These are phyloP conservation scores for Boechera retrofracta DNA, from an alignment of 345 rosid species.

Conservation along the genomic window DNA sequence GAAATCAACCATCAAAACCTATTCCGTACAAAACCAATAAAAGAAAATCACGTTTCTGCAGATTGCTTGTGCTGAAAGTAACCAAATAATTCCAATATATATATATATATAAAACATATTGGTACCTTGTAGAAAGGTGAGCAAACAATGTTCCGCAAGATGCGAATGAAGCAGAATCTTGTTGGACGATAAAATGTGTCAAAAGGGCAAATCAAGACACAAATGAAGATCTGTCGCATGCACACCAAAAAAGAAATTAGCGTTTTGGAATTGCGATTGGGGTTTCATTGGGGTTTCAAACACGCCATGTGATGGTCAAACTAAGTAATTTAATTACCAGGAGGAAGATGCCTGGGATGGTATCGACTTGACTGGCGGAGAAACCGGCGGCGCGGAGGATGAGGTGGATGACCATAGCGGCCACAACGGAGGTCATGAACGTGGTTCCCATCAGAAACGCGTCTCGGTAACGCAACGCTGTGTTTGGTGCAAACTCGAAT, in stretches of 20 bases:
- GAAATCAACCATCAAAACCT: constrained; percentile 94
- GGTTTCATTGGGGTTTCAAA: constrained; percentile 7
- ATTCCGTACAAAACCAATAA: constrained; percentile 17
- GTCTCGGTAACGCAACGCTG: constrained; percentile 83
- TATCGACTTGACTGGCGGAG: constrained; percentile 62
- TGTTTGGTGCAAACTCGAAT: constrained; percentile 75
- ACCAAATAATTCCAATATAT: not conserved
- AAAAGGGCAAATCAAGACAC: constrained; percentile 73
- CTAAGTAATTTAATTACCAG: constrained; percentile 46
- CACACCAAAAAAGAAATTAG: not conserved
- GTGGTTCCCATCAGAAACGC: constrained; percentile 89
- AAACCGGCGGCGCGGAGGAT: constrained; percentile 67
- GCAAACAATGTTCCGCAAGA: constrained; percentile 77
- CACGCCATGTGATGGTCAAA: not conserved
- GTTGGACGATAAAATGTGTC: constrained; percentile 82
- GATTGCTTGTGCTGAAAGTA: constrained; percentile 28
- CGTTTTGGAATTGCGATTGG: not conserved
- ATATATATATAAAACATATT: not conserved
- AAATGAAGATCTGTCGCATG: constrained; percentile 57
- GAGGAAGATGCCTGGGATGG: constrained; percentile 86
- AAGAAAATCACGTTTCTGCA: not conserved
- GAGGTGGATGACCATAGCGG: constrained; percentile 85
- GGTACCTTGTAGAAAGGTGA: constrained; percentile 88
- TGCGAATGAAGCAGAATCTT: constrained; percentile 77
- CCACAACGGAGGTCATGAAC: constrained; percentile 86